A percentile compares a stretch with the other conserved stretches of the same genome.
Evolutionary conservation across 305 asterid species (phyloP).

Genomic region (Coffea humblotiana): DNA sequence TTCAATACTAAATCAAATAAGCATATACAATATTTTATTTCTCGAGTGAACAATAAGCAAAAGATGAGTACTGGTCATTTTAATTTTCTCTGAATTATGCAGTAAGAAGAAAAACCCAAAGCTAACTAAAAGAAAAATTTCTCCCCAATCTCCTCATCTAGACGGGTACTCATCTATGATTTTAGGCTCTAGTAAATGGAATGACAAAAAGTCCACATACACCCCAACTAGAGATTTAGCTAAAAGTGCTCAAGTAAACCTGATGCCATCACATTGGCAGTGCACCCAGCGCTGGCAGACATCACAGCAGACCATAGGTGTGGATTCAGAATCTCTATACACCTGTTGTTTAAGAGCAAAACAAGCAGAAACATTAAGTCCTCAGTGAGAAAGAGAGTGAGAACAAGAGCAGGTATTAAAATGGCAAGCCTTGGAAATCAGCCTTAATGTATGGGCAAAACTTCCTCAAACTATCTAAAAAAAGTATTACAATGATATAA

Average conservation of each 20-base stretch:
- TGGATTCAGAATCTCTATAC: constrained; percentile 97
- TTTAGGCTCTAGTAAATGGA: background rate
- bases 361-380: constrained; percentile 21
- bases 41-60: too few relatives aligned
- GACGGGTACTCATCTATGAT: background rate
- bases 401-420: background rate
- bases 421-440: background rate
- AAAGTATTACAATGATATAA: background rate
- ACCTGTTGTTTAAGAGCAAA: constrained; percentile 53
- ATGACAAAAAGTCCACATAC: background rate
- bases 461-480: background rate
- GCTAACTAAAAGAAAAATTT: background rate
- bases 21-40: too few relatives aligned
- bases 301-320: constrained; percentile 99
- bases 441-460: background rate
- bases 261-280: constrained; percentile 95
- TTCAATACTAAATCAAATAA: too few relatives aligned
- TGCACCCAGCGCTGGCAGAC: constrained; percentile 98
- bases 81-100: background rate
- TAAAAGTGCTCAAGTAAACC: constrained; percentile 42
- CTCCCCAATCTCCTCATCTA: background rate
- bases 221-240: background rate
- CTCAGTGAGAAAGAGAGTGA: background rate
- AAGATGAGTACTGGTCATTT: background rate
- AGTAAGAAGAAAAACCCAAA: background rate